Evolutionary conservation across 768 basidiomycete species (phyloP).

Genomic region (Xerocomellus dryophilus): DNA sequence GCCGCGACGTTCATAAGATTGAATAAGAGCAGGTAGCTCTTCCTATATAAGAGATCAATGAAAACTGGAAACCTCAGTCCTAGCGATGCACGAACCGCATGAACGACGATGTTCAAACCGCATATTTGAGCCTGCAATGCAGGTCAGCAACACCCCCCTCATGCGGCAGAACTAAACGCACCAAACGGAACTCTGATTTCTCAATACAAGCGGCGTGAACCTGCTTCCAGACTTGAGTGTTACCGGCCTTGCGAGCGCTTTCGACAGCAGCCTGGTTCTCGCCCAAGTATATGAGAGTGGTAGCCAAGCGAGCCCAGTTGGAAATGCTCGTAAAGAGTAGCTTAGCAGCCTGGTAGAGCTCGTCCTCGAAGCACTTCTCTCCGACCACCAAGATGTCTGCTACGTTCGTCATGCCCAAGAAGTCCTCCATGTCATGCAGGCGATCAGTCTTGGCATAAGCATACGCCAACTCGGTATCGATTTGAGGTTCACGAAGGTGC

Average conservation of each 20-base stretch:
- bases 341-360: constrained; percentile 95
- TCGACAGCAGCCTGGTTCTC: constrained; percentile 99
- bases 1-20: constrained; percentile 85
- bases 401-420: constrained; percentile 97
- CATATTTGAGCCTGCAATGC: constrained; percentile 85
- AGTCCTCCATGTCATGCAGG: constrained; percentile 99
- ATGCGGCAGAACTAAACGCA: constrained; percentile 29
- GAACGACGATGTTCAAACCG: constrained; percentile 96
- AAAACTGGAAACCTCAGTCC: constrained; percentile 3
- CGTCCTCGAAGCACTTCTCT: constrained; percentile 99
- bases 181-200: constrained; percentile 93
- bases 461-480: constrained; percentile 97
- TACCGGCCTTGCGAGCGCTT: constrained; percentile 98
- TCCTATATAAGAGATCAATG: constrained; percentile 45
- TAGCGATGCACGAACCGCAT: constrained; percentile 49
- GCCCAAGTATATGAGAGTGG: constrained; percentile 95
- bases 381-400: constrained; percentile 96
- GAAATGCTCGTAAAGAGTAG: constrained; percentile 94
- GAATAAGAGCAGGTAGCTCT: constrained; percentile 70
- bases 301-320: constrained; percentile 97
- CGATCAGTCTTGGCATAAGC: constrained; percentile 98
- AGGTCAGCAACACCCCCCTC: constrained; percentile 5
- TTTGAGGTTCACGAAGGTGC: constrained; percentile 92
- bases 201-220: constrained; percentile 98
- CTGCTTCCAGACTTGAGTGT: constrained; percentile 99